Conservation (phyloP, 2,329 filamentous ascomycete genomes). For the Monilinia fructigena region DNA sequence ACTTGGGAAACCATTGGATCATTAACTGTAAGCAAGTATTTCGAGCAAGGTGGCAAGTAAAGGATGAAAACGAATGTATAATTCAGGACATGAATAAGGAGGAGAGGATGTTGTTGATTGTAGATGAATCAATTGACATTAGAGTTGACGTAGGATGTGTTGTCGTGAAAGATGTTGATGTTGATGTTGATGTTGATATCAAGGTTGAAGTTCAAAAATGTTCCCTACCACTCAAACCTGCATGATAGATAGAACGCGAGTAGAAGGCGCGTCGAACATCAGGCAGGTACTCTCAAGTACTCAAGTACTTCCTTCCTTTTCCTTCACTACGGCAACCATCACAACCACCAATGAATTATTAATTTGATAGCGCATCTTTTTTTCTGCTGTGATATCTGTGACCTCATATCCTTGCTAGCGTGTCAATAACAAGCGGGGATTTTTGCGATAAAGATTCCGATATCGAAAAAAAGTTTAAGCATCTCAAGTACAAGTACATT, state of each 20-base stretch:
- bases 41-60: constrained; percentile 10
- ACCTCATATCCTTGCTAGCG: constrained; percentile 11
- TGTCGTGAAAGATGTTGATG: constrained; percentile 8
- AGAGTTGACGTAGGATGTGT: constrained; percentile 5
- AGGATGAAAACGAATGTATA: constrained; percentile 16
- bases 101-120: neutral
- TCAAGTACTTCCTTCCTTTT: neutral
- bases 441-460: constrained; percentile 33
- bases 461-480: constrained; percentile 29
- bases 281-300: neutral
- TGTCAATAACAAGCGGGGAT: constrained; percentile 22
- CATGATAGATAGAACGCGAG: constrained; percentile 21
- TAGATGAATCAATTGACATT: constrained; percentile 1
- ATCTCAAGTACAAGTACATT: neutral
- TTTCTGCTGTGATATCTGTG: neutral
- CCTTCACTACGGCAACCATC: constrained; percentile 25
- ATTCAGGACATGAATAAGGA: constrained; percentile 6
- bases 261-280: constrained; percentile 23
- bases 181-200: neutral
- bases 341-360: constrained; percentile 14
- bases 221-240: constrained; percentile 3
- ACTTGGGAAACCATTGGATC: constrained; percentile 23
- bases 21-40: neutral
- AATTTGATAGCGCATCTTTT: constrained; percentile 1
- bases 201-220: constrained; percentile 1